phyloP scores from a whole-genome alignment of 169 alveolate species.

The Plasmodium ovale region DNA sequence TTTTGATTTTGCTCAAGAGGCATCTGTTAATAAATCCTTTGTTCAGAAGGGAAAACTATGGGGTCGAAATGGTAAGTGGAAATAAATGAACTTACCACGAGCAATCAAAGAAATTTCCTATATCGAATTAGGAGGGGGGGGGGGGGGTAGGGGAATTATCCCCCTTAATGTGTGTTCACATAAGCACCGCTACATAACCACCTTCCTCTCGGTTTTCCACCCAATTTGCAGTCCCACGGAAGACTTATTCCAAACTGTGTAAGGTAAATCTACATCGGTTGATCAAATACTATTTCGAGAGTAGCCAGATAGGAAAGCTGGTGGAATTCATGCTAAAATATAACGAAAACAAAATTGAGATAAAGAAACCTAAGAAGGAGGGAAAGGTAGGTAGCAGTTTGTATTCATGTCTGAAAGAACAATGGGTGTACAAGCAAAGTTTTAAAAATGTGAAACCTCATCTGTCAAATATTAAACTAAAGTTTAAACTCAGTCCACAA shows the following conservation, averaged over 20 bases:
- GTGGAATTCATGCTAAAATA: constrained; percentile 36
- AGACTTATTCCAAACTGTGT: constrained; percentile 25
- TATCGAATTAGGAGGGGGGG: too few relatives aligned
- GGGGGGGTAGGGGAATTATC: too few relatives aligned
- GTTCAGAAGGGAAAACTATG: constrained; percentile 45
- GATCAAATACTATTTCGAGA: constrained; percentile 42
- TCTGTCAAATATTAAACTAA: constrained; percentile 23
- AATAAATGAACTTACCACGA: too few relatives aligned
- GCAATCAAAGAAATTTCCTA: too few relatives aligned
- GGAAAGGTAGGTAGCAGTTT: constrained; percentile 4
- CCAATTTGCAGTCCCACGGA: constrained; percentile 8
- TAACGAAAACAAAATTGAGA: constrained; percentile 29
- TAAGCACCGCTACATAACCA: neutral
- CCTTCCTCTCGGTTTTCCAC: neutral
- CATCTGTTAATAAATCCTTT: constrained; percentile 13
- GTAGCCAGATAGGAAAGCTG: constrained; percentile 14
- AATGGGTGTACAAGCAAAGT: constrained; percentile 52
- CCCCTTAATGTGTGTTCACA: too few relatives aligned
- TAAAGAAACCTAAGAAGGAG: neutral
- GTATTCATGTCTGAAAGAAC: constrained; percentile 44
- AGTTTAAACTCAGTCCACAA: constrained; percentile 20
- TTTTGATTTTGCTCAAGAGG: constrained; percentile 13
- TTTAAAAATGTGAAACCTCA: constrained; percentile 11
- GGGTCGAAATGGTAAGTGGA: constrained; percentile 51
- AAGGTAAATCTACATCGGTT: constrained; percentile 19